Evolutionary conservation across 2,329 filamentous ascomycete genomes (phyloP).

Genomic region (Emergomyces orientalis): DNA sequence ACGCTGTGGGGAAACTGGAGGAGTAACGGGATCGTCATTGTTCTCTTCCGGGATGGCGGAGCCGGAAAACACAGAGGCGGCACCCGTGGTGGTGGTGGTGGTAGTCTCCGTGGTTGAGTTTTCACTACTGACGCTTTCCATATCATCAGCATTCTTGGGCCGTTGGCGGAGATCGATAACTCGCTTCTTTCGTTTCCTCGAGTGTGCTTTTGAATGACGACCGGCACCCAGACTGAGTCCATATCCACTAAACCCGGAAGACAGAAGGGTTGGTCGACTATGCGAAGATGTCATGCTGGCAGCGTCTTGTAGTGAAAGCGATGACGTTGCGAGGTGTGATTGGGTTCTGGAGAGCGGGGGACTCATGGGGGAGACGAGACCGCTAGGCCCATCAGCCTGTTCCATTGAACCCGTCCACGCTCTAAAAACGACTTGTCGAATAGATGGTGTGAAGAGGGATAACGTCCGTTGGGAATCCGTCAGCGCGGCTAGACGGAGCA

Average conservation of each 20-base stretch:
- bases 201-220: slow-evolving; percentile 37
- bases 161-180: slow-evolving; percentile 40
- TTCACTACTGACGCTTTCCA: slow-evolving; percentile 36
- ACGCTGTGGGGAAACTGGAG: slow-evolving; percentile 40
- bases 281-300: slow-evolving; percentile 57
- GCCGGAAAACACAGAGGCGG: slow-evolving; percentile 41
- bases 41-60: slow-evolving; percentile 53
- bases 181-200: slow-evolving; percentile 42
- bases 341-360: slow-evolving; percentile 52
- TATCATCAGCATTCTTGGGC: slow-evolving; percentile 33
- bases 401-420: slow-evolving; percentile 81
- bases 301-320: slow-evolving; percentile 65
- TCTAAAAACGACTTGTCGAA: slow-evolving; percentile 80
- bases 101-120: slow-evolving; percentile 33
- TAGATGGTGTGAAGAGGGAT: slow-evolving; percentile 84
- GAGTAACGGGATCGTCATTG: slow-evolving; percentile 47
- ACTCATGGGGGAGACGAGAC: slow-evolving; percentile 34
- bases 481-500: slow-evolving; percentile 70
- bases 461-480: slow-evolving; percentile 83
- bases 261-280: slow-evolving; percentile 43
- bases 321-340: slow-evolving; percentile 51
- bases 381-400: slow-evolving; percentile 47
- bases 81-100: slow-evolving; percentile 29
- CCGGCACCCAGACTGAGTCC: slow-evolving; percentile 33
- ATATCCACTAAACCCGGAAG: slow-evolving; percentile 31